Conservation (phyloP, 768 basidiomycete species). For the Trametes villosa region DNA sequence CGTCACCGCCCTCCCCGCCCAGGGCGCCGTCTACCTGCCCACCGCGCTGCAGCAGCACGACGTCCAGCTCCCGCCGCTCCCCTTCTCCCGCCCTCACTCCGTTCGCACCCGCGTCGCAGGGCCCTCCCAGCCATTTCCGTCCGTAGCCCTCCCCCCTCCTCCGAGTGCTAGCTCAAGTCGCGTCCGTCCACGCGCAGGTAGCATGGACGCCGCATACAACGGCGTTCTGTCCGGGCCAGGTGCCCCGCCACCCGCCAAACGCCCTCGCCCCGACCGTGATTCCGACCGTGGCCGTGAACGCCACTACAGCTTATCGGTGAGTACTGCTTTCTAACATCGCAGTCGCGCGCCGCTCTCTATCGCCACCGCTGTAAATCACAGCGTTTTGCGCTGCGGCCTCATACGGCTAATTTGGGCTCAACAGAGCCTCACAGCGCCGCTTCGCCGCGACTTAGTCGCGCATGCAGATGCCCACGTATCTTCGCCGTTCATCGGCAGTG, state of each 20-base stretch:
- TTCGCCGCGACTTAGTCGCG: too few species aligned
- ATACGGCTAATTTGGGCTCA: too few species aligned
- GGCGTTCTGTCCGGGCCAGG: constrained; percentile 34
- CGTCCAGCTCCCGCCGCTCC: constrained; percentile 9
- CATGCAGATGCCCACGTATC: too few species aligned
- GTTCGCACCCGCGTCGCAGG: constrained; percentile 24
- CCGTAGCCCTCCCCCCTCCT: constrained; percentile 45
- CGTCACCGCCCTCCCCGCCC: constrained; percentile 22
- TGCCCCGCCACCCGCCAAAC: constrained; percentile 55
- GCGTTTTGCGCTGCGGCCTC: too few species aligned
- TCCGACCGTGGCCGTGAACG: constrained; percentile 32
- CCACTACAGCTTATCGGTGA: constrained; percentile 32
- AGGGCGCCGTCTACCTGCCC: constrained; percentile 16
- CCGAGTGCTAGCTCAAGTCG: constrained; percentile 41
- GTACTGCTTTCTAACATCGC: constrained; percentile 8
- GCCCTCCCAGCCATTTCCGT: constrained; percentile 36
- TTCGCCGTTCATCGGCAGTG: too few species aligned
- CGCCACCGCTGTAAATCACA: background rate
- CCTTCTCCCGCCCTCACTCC: constrained; percentile 12
- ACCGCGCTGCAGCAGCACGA: constrained; percentile 13
- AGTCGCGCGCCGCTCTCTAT: background rate
- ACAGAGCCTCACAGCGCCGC: too few species aligned
- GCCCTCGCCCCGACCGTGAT: constrained; percentile 44
- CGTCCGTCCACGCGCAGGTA: constrained; percentile 49
- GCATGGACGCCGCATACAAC: constrained; percentile 40